Evolutionary conservation across 2,329 filamentous ascomycete species (phyloP), one percentile per base, ranked within the genome.

Genomic region (Colletotrichum ledebouriae): DNA sequence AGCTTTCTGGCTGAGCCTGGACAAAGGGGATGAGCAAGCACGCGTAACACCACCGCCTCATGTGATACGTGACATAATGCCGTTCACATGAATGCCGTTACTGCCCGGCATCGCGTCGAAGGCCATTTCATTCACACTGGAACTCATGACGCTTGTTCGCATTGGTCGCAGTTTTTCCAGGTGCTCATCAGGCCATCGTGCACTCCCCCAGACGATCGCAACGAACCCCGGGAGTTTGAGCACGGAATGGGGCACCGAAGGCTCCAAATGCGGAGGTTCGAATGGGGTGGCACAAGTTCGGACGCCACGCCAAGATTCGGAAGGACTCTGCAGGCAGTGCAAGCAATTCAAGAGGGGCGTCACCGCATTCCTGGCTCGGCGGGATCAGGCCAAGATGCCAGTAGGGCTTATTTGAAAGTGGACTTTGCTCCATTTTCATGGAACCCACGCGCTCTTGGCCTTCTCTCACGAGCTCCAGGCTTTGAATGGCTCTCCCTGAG

Each of bases 291-390:
- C 61, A 60, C 39, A 46, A 50, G 65, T 56, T 65, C 61, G 61
- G 61, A 68, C 61, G 55, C 49, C 61, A 50, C 39, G 34, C 61
- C 55, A 42, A 68, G 33, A 56, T 68, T 50, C 50, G 55, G 65
- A 68, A 68, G 61, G 55, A 60, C 49, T 65, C 65, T 56, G 55
- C 65, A 59, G 55, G 61, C 61, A 15, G 61, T 59, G 46, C 65
- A 42, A 47, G 42, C 53, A 39, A 52, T 37, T 42, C 65, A 44
- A 37, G 47, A 64, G 55, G 65, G 49, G 46, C 53, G 64, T 68
- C 47, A 59, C 60, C 53, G 41, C 55, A 64, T 59, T 59, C 42
- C 61, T 68, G 41, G 49, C 55, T 56, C 49, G 22, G 61, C 61
- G 65, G 49, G 55, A 60, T 49, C 49, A 55, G 42, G 55, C 65